Base-by-base conservation (phyloP, 2,329 filamentous ascomycete species). In the Beauveria bassiana region DNA sequence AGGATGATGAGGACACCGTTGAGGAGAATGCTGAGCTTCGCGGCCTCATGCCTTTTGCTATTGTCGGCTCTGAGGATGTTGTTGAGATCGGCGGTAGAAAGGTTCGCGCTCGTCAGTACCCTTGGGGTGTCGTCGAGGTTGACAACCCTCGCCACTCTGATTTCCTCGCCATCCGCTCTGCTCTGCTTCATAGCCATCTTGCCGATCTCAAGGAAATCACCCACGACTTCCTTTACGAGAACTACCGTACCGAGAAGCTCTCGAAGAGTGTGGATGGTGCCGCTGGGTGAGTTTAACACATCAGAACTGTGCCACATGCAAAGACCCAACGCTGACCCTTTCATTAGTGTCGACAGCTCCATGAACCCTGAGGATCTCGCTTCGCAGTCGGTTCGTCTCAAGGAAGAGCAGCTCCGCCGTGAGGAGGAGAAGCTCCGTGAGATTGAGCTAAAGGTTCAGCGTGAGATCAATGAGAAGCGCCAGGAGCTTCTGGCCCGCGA, bases 191-290 rank as follows among this genome's bases (percentile, higher is more conserved):
- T 84, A 97, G 92, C 79, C 95, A 99, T 81, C 81, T 99, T 73
- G 95, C 95, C 64, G 95, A 99, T 76, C 81, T 99, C 71, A 99
- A 99, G 87, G 95, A 99, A 78, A 99, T 99, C 74, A 99, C 95
- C 58, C 95, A 99, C 78, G 95, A 99, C 78, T 99, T 99, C 88
- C 82, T 99, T 66, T 99, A 99, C 80, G 95, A 99, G 77, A 99
- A 99, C 81, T 99, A 99, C 85, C 92, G 95, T 91, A 99, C 95
- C 73, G 95, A 99, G 90, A 98, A 98, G 83, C 90, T 99, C 71
- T 96, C 91, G 82, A 99, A 98, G 91, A 97, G 92, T 75, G 95
- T 99, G 69, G 93, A 97, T 74, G 91, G 91, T 75, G 90, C 90
- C 78, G 85, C 86, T 85, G 86, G 86, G 92, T 96, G 90, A 70